phyloP scores from a whole-genome alignment of 2,329 filamentous ascomycete genomes.

The Berkeleyomyces rouxiae region DNA sequence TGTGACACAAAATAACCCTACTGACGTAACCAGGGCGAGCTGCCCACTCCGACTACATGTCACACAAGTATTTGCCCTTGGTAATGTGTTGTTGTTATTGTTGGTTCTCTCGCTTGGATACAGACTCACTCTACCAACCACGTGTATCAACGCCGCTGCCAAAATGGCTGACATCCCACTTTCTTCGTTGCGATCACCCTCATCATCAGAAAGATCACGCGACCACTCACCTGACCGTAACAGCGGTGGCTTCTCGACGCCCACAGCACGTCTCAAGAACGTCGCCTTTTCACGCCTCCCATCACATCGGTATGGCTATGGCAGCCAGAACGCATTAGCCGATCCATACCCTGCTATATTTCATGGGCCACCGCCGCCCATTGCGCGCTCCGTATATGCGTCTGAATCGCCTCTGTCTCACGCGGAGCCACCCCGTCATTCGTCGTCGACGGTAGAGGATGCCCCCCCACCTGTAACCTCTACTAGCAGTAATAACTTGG shows the following conservation, averaged over 20 bases:
- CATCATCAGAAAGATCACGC: not conserved
- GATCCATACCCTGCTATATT: slow-evolving; percentile 25
- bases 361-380: slow-evolving; percentile 34
- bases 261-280: slow-evolving; percentile 1
- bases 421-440: slow-evolving; percentile 13
- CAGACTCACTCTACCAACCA: no score
- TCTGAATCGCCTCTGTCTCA: slow-evolving; percentile 12
- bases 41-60: not conserved
- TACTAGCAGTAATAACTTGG: slow-evolving; percentile 7
- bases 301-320: not conserved
- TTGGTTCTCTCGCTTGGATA: not conserved
- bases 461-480: not conserved
- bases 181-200: not conserved
- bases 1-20: not conserved
- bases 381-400: slow-evolving; percentile 26
- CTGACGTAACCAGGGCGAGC: not conserved
- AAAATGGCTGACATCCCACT: slow-evolving; percentile 10
- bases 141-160: no score
- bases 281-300: slow-evolving; percentile 7
- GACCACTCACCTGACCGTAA: not conserved
- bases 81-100: not conserved
- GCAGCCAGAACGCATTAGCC: not conserved
- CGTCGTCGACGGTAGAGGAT: slow-evolving; percentile 11
- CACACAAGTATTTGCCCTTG: no score
- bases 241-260: not conserved